Percentiles rank a stretch among this genome's conserved stretches.
These are phyloP conservation scores for Letharia columbiana DNA, from an alignment of 495 filamentous ascomycete species.

Conservation along the genomic window DNA sequence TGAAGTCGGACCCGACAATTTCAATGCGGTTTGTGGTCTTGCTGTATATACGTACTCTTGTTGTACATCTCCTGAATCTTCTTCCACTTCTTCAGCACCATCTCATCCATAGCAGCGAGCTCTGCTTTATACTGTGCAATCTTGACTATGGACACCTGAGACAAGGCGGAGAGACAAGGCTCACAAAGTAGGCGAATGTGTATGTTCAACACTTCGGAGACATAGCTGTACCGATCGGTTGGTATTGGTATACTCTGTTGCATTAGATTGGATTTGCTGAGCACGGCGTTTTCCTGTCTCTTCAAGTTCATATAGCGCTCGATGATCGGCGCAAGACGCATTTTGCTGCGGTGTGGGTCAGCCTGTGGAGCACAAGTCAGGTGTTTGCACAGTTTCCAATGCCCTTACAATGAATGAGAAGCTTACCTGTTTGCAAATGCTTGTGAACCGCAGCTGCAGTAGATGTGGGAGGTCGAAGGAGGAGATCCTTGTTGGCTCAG, in stretches of 20 bases:
- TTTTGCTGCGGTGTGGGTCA: background rate
- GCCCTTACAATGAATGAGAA: background rate
- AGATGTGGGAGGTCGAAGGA: background rate
- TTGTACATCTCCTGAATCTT: background rate
- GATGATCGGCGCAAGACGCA: background rate
- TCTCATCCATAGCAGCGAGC: background rate
- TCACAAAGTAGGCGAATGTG: background rate
- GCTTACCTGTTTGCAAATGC: background rate
- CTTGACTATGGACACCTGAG: background rate
- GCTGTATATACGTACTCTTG: background rate
- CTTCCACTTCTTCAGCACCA: background rate
- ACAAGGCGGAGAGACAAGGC: background rate
- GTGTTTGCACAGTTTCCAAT: background rate
- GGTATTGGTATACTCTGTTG: background rate
- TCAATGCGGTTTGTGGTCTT: background rate
- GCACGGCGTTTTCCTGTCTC: background rate
- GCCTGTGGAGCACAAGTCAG: background rate
- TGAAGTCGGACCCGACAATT: background rate
- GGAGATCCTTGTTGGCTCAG: background rate
- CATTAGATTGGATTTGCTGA: background rate
- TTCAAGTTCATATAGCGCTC: background rate
- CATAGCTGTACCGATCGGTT: background rate
- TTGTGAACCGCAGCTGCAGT: background rate
- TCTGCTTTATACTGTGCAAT: background rate
- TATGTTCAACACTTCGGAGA: background rate